These are phyloP conservation scores for Cladophialophora exuberans DNA, from an alignment of 2,329 filamentous ascomycete genomes.

Conservation along the genomic window DNA sequence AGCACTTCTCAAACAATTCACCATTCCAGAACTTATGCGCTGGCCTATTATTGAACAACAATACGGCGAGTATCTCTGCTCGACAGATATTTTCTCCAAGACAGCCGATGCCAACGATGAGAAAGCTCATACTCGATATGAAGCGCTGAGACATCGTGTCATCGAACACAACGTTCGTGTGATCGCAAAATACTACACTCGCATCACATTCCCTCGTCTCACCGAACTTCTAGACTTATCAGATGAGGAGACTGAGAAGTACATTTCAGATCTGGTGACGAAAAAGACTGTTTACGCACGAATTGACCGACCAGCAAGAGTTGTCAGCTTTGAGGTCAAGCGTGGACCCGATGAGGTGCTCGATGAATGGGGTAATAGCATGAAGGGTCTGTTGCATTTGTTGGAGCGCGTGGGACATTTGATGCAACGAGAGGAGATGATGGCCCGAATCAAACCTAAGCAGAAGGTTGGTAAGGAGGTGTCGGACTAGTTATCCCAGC, in stretches of 20 bases:
- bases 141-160: slow-evolving; percentile 94
- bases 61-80: slow-evolving; percentile 84
- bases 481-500: no score
- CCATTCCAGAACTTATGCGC: slow-evolving; percentile 93
- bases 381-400: slow-evolving; percentile 86
- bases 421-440: slow-evolving; percentile 99
- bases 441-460: slow-evolving; percentile 86
- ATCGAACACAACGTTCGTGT: slow-evolving; percentile 99
- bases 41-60: slow-evolving; percentile 92
- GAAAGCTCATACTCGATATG: slow-evolving; percentile 84
- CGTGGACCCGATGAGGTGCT: slow-evolving; percentile 93
- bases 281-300: slow-evolving; percentile 98
- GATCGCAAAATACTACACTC: slow-evolving; percentile 97
- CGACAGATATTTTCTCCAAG: slow-evolving; percentile 85
- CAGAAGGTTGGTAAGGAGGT: no score
- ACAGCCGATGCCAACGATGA: slow-evolving; percentile 68
- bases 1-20: slow-evolving; percentile 90
- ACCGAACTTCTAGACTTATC: slow-evolving; percentile 89
- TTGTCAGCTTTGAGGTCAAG: slow-evolving; percentile 94
- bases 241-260: slow-evolving; percentile 97
- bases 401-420: slow-evolving; percentile 93
- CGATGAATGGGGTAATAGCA: slow-evolving; percentile 98
- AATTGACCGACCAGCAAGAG: slow-evolving; percentile 88
- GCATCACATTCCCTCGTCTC: slow-evolving; percentile 88
- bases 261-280: slow-evolving; percentile 95